Evolutionary conservation across 1,139 yeast genomes (phyloP), one percentile per base, ranked within the genome.

Genomic region (Geotrichum aggregatum): DNA sequence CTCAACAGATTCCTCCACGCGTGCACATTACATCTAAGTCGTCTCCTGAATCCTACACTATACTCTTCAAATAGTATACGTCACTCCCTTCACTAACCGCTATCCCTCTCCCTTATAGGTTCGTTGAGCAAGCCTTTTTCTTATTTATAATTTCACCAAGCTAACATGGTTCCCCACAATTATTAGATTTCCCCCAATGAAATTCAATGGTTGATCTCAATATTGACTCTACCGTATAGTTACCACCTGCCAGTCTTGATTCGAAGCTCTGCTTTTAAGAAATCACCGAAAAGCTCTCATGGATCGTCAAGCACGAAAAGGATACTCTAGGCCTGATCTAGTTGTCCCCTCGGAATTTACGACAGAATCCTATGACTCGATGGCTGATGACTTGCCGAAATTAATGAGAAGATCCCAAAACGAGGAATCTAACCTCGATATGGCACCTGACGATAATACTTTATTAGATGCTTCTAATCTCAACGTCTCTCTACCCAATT

Each of bases 341-440:
- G 34, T 28, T 30, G 43, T 45, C 2, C 49, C 43, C 3, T 38
- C 49, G 21, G 44, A 45, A 22, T 45, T 45, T 38, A 14, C 49
- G 1, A 26, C 48, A 13, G 48, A 45, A n/a, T 21, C 30, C 3
- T 36, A 24, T 36, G 42, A 45, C 35, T 14, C 48, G n/a, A 19
- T 19, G n/a, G 35, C 35, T 14, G 31, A 36, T 19, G 48, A 28
- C 26, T 18, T 35, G 31, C 42, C 48, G 2, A 36, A 34, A 21
- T 33, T 35, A 11, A 24, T 35, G 31, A 18, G 28, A 16, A 13
- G 18, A 18, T 33, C 39, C 11, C 48, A 24, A 16, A 21, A 34
- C 19, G 49, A 45, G 19, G 28, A 45, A n/a, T 5, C 31, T 22
- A 28, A 31, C 24, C 19, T 30, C 10, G 48, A 24, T 8, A 44